Evolutionary conservation across 1,139 yeast genomes (phyloP).

Genomic region (Yamadazyma songkhlaensis): DNA sequence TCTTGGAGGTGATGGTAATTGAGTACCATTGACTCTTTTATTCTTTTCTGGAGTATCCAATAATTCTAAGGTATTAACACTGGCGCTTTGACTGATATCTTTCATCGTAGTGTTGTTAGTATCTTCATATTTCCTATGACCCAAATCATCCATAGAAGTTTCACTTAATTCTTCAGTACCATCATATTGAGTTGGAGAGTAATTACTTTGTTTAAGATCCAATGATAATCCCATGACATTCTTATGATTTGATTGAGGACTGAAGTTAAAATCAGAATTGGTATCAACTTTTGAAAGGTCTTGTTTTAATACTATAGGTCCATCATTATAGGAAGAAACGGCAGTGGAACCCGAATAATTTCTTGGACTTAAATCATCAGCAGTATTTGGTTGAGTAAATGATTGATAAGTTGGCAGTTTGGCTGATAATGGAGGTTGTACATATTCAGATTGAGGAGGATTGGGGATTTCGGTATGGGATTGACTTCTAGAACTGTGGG

Average conservation of each 20-base stretch:
- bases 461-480: too few relatives aligned
- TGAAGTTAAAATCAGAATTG: constrained; percentile 14
- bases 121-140: constrained; percentile 7
- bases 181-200: constrained; percentile 3
- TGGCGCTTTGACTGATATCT: constrained; percentile 10
- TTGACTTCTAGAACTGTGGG: too few relatives aligned
- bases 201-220: constrained; percentile 16
- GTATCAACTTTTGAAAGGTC: constrained; percentile 7
- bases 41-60: constrained; percentile 14
- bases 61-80: constrained; percentile 14
- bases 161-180: constrained; percentile 1
- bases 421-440: neutral
- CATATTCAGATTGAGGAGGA: too few relatives aligned
- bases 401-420: neutral
- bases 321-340: constrained; percentile 11
- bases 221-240: constrained; percentile 33
- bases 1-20: constrained; percentile 11
- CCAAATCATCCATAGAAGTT: neutral
- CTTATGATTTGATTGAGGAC: constrained; percentile 15
- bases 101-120: constrained; percentile 18
- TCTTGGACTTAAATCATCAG: constrained; percentile 9
- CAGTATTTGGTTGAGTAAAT: constrained; percentile 5
- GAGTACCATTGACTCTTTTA: constrained; percentile 4
- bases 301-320: constrained; percentile 9
- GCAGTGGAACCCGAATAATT: constrained; percentile 15